These are phyloP conservation scores for Suillus subalutaceus DNA, from an alignment of 768 basidiomycete species.

Conservation along the genomic window DNA sequence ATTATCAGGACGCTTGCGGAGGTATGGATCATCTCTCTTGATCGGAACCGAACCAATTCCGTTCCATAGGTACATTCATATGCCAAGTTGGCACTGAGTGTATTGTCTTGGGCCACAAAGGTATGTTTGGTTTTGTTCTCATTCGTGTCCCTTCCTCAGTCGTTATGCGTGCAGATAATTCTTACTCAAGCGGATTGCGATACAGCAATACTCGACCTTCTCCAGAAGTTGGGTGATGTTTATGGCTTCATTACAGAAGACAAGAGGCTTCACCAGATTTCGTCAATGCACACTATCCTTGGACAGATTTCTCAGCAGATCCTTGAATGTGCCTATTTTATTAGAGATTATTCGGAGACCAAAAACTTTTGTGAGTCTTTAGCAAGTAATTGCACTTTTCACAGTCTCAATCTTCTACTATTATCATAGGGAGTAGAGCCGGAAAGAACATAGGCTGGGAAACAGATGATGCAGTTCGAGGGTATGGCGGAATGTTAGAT, in stretches of 20 bases:
- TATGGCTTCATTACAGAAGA: slow-evolving; percentile 11
- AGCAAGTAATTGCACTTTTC: slow-evolving; percentile 1
- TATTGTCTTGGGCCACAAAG: slow-evolving; percentile 6
- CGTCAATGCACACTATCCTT: slow-evolving; percentile 4
- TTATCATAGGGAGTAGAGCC: not conserved
- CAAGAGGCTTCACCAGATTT: slow-evolving; percentile 1
- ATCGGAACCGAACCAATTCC: not conserved
- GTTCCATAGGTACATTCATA: slow-evolving; percentile 6
- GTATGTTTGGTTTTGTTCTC: not conserved
- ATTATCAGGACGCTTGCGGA: not conserved
- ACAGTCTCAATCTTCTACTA: not conserved
- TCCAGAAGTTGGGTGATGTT: slow-evolving; percentile 6
- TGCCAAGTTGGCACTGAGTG: slow-evolving; percentile 6
- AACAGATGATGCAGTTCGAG: not conserved
- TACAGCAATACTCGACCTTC: slow-evolving; percentile 4
- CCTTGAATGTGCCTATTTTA: slow-evolving; percentile 12
- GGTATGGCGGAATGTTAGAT: not conserved
- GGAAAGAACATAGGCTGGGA: not conserved
- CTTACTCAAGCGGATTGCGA: too few species aligned
- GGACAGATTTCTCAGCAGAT: not conserved
- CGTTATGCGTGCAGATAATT: too few species aligned
- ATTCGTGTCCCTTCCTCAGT: too few species aligned
- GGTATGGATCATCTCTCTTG: not conserved
- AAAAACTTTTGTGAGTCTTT: slow-evolving; percentile 1
- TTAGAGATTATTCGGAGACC: slow-evolving; percentile 10